phyloP scores from a whole-genome alignment of 179 eudicot species.

The Carnegiea gigantea region DNA sequence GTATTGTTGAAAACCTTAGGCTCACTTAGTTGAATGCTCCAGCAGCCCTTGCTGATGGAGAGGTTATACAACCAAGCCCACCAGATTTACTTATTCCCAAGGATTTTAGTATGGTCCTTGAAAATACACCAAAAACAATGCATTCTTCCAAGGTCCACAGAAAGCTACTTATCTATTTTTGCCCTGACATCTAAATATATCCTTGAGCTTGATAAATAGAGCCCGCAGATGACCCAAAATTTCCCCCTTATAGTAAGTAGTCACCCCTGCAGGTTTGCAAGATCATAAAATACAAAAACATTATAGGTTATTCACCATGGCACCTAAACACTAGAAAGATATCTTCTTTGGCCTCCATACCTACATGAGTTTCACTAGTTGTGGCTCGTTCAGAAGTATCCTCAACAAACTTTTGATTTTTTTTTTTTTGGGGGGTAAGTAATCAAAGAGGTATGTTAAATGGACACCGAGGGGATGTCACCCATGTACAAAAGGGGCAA shows the following conservation, averaged over 20 bases:
- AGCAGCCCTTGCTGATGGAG: background rate
- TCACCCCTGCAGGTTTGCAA: no score
- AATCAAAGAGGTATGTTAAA: no score
- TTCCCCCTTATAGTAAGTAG: no score
- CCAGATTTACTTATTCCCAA: background rate
- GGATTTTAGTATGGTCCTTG: background rate
- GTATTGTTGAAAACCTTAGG: background rate
- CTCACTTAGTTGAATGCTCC: background rate
- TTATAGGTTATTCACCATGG: no score
- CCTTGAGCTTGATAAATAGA: background rate
- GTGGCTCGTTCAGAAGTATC: no score
- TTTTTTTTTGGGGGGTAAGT: no score
- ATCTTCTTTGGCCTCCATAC: no score
- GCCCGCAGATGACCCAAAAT: background rate
- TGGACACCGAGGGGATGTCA: no score
- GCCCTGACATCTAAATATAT: background rate
- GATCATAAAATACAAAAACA: background rate
- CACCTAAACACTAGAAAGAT: no score
- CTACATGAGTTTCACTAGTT: no score
- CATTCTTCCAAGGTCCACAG: background rate
- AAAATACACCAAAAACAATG: background rate
- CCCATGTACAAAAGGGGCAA: no score
- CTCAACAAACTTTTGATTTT: no score
- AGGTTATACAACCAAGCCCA: background rate
- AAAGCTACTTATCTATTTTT: background rate